Evolutionary conservation across 257 asterid species (phyloP), one percentile per base, ranked within the genome.

Genomic region (Solanum sparsipilum): DNA sequence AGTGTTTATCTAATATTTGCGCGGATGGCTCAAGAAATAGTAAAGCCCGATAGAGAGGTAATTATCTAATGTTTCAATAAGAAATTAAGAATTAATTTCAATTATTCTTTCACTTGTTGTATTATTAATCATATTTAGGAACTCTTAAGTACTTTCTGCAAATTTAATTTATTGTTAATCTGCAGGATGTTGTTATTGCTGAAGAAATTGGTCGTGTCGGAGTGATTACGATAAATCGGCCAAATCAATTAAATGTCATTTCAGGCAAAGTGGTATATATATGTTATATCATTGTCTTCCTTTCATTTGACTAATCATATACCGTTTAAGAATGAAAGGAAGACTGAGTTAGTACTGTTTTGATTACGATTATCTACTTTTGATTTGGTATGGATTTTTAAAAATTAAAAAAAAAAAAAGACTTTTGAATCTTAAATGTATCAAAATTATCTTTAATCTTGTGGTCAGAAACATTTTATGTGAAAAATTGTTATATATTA

Each of bases 181-280:
- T 27, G 38, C 12, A 70, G 38, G 76, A 68, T 7, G 36, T 93
- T 88, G 94, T 96, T 88, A 90, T 93, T 56, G 93, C 89, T 21
- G 82, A 93, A 92, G 97, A 96, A 92, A 72, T 89, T 10, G 95
- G 94, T 86, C 90, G 87, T n/a, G 96, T 93, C 15, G 91, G 97
- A 91, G 90, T 91, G 88, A 78, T 93, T 67, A 93, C 98, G 87
- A 91, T 96, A 91, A 95, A 96, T 90, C 94, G 95, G 88, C 98
- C 99, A 75, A 94, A 96, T 31, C 94, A 96, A 25, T 83, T 96
- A 91, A 96, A 96, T 34, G 98, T 93, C 90, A 93, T 96, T 58
- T 92, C 99, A 41, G 82, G 84, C 39, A 93, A 93, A 23, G 94
- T 1, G 82, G 82, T 74, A 35, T 13, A 56, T n/a, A n/a, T 56